Conservation (phyloP, 106 monocot genomes). For the Agapanthus africanus region DNA sequence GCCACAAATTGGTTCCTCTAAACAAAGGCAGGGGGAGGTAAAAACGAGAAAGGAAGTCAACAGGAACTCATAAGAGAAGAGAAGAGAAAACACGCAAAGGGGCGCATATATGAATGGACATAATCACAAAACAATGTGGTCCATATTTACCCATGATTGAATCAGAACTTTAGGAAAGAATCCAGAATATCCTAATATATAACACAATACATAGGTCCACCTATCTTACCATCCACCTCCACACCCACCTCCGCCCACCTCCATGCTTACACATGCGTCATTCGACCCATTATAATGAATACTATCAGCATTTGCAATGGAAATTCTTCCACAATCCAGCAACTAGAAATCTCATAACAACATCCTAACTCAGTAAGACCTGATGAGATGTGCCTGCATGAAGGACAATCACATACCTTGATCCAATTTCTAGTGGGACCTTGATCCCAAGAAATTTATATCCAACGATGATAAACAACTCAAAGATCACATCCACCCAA, state of each 20-base stretch:
- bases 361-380: background rate
- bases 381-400: background rate
- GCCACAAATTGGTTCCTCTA: too few species aligned
- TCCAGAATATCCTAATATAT: background rate
- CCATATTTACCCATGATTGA: too few species aligned
- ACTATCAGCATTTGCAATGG: background rate
- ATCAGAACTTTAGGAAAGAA: background rate
- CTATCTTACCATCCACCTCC: background rate
- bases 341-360: background rate
- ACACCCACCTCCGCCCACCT: background rate
- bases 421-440: background rate
- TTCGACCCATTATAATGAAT: background rate
- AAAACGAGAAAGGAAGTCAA: too few species aligned
- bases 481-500: background rate
- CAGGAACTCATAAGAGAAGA: too few species aligned
- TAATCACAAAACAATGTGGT: too few species aligned
- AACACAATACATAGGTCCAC: background rate
- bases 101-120: too few species aligned
- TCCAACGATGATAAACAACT: background rate
- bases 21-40: too few species aligned
- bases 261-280: too few species aligned
- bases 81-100: too few species aligned
- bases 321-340: background rate
- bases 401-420: background rate
- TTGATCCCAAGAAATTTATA: background rate